These are phyloP conservation scores for Gloeopeniophorella convolvens DNA, from an alignment of 768 basidiomycete genomes.

Conservation along the genomic window DNA sequence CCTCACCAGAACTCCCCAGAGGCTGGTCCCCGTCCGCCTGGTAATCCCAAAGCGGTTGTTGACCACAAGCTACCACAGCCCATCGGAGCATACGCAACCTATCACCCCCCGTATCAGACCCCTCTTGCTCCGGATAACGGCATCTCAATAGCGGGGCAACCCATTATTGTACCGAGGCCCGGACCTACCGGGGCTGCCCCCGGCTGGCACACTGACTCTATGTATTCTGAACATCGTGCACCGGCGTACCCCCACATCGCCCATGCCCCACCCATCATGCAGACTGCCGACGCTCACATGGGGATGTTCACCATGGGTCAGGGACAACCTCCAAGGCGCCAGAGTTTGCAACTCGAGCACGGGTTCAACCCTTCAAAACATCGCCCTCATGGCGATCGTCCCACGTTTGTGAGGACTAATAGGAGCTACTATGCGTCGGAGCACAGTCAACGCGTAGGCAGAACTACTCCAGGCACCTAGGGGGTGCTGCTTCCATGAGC, in stretches of 20 bases:
- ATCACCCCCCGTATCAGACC: too few relatives aligned
- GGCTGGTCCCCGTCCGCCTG: constrained; percentile 12
- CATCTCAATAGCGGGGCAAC: too few relatives aligned
- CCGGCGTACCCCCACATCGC: not conserved
- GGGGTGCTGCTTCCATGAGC: constrained; percentile 17
- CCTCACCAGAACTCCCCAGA: constrained; percentile 30
- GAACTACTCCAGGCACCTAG: constrained; percentile 8
- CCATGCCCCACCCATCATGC: not conserved
- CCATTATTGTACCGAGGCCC: too few relatives aligned
- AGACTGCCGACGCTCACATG: not conserved
- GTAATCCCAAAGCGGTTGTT: too few relatives aligned
- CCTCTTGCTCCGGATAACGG: too few relatives aligned
- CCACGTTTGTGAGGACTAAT: not conserved
- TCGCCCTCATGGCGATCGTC: constrained; percentile 7
- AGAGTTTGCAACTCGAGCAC: constrained; percentile 1
- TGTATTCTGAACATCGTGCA: too few relatives aligned
- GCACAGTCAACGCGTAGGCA: constrained; percentile 7
- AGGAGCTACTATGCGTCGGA: not conserved
- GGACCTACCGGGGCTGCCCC: too few relatives aligned
- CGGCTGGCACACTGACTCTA: too few relatives aligned
- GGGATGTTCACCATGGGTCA: not conserved
- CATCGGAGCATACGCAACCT: too few relatives aligned
- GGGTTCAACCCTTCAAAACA: constrained; percentile 8
- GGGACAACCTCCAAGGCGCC: constrained; percentile 1
- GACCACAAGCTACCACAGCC: too few relatives aligned